A percentile compares a stretch with the other conserved stretches of the same genome.
These are phyloP conservation scores for Fusarium temperatum DNA, from an alignment of 2,329 filamentous ascomycete genomes.

Conservation along the genomic window DNA sequence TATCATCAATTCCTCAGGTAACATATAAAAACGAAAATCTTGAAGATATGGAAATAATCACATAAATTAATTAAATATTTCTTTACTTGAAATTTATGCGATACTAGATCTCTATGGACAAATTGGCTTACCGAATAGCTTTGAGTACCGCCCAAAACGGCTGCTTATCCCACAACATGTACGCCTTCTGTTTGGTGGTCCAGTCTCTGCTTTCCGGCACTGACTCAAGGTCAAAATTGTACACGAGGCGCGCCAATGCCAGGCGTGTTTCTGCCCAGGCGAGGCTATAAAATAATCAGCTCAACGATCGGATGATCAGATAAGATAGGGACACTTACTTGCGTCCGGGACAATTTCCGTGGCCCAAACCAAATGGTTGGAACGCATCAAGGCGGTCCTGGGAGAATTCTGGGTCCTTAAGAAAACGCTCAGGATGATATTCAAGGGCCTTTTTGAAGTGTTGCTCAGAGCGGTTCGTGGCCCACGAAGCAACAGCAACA, in stretches of 20 bases:
- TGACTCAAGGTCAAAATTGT: neutral
- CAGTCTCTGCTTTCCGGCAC: neutral
- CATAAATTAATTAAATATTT: too few relatives aligned
- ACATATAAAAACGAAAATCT: accelerated
- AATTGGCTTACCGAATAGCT: neutral
- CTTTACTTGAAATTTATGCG: too few relatives aligned
- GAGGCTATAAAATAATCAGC: neutral
- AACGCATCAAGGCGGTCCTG: neutral
- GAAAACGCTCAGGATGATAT: neutral
- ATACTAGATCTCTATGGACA: neutral
- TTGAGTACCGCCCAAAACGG: neutral
- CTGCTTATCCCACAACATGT: neutral
- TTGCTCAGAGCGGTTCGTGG: neutral
- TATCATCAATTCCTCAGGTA: neutral
- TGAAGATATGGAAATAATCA: too few relatives aligned
- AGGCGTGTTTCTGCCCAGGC: neutral
- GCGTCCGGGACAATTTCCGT: neutral
- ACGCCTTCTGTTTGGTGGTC: neutral
- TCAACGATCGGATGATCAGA: accelerated
- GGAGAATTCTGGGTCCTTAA: neutral
- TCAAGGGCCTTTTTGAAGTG: neutral
- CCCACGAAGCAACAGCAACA: neutral
- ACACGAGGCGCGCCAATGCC: neutral
- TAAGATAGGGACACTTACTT: neutral
- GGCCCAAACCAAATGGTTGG: neutral